A percentile compares a stretch with the other conserved stretches of the same genome.
Evolutionary conservation across 345 rosid species (phyloP).

Genomic region (Rhodomyrtus tomentosa): DNA sequence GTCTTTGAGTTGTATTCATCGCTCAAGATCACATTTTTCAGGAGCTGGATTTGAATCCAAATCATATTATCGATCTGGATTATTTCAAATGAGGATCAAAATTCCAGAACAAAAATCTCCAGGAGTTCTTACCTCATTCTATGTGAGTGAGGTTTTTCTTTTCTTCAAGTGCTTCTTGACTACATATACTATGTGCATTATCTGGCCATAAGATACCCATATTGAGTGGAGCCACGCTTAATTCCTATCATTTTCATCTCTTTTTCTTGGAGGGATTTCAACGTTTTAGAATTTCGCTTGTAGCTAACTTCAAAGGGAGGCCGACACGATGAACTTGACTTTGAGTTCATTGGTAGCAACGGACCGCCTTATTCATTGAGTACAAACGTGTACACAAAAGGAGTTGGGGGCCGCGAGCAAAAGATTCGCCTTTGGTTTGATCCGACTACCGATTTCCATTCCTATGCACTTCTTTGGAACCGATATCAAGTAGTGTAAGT

Average conservation of each 20-base stretch:
- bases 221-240: neutral
- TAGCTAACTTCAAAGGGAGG: neutral
- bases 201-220: neutral
- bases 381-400: slow-evolving; percentile 6
- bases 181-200: neutral
- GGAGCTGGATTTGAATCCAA: slow-evolving; percentile 8
- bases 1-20: neutral
- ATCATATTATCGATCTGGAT: neutral
- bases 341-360: slow-evolving; percentile 11
- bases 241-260: neutral
- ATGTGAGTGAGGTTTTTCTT: slow-evolving; percentile 4
- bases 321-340: slow-evolving; percentile 6
- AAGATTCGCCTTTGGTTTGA: slow-evolving; percentile 10
- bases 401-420: slow-evolving; percentile 8
- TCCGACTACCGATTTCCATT: slow-evolving; percentile 11
- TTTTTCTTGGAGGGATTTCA: neutral
- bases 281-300: neutral
- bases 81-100: slow-evolving; percentile 2
- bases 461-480: slow-evolving; percentile 6
- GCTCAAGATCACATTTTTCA: neutral
- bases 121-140: slow-evolving; percentile 5
- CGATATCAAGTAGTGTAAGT: slow-evolving; percentile 1
- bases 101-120: neutral
- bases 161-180: neutral
- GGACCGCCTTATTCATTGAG: slow-evolving; percentile 3